Percentiles rank a stretch among this genome's conserved stretches.
Conservation (phyloP, 805 yeast species). For the Candida odintsovae region DNA sequence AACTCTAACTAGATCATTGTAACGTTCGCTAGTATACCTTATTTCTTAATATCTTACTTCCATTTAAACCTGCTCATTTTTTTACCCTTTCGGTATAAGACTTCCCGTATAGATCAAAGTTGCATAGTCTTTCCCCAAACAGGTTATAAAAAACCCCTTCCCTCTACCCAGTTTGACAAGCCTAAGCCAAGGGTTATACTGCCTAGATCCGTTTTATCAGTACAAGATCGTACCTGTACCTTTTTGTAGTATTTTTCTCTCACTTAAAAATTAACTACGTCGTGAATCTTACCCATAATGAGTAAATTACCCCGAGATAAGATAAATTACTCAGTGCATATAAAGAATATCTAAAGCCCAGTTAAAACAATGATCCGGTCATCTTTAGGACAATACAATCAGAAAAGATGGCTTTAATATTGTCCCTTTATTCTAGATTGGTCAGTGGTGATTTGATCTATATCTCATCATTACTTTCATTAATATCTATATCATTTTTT, state of each 20-base stretch:
- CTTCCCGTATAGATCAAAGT: background rate
- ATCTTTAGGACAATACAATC: no score
- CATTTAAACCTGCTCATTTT: background rate
- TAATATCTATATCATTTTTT: background rate
- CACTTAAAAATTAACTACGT: background rate
- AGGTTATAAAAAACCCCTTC: background rate
- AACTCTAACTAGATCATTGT: no score
- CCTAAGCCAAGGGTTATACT: no score
- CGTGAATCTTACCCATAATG: background rate
- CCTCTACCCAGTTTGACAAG: no score
- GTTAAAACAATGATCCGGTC: no score
- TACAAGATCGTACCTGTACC: background rate
- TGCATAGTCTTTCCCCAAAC: background rate
- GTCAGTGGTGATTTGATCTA: background rate
- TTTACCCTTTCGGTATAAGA: background rate
- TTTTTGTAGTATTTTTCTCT: background rate
- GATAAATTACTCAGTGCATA: background rate
- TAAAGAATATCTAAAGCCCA: background rate
- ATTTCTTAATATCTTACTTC: no score
- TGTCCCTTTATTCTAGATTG: background rate
- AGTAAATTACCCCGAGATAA: background rate
- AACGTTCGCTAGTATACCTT: no score
- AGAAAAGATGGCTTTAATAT: background rate
- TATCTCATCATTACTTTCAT: background rate
- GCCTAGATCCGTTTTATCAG: background rate